These are phyloP conservation scores for Boeremia lycopersici DNA, from an alignment of 2,329 filamentous ascomycete genomes.

Conservation along the genomic window DNA sequence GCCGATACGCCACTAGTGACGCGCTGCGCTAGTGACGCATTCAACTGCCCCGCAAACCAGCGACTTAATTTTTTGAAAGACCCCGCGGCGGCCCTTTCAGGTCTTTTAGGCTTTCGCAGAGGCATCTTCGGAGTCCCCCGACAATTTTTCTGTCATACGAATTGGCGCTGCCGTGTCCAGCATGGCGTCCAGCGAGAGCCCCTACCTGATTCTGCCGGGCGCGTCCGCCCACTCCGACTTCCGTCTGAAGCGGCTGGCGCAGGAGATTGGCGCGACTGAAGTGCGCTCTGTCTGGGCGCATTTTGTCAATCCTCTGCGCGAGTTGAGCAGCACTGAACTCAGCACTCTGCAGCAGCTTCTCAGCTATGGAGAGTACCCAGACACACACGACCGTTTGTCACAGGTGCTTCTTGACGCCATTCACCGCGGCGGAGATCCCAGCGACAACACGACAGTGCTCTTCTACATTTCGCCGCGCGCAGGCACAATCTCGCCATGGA, in stretches of 20 bases:
- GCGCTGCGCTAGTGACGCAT: conserved; percentile 13
- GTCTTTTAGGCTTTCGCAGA: conserved; percentile 23
- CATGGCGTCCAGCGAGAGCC: conserved; percentile 41
- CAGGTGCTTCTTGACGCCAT: conserved; percentile 54
- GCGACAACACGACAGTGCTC: conserved; percentile 59
- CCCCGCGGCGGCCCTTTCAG: conserved; percentile 11
- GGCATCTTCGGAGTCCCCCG: conserved; percentile 23
- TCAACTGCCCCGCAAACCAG: conserved; percentile 9
- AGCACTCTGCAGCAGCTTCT: conserved; percentile 64
- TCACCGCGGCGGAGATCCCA: conserved; percentile 56
- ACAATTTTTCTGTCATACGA: conserved; percentile 17
- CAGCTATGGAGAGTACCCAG: conserved; percentile 63
- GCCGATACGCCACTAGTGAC: conserved; percentile 8
- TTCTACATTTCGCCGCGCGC: conserved; percentile 81
- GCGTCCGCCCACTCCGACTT: conserved; percentile 62
- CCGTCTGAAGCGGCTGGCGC: conserved; percentile 53
- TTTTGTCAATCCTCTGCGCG: conserved; percentile 53
- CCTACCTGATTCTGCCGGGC: conserved; percentile 56
- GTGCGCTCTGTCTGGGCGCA: conserved; percentile 59
- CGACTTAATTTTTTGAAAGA: conserved; percentile 6
- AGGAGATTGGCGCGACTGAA: conserved; percentile 53
- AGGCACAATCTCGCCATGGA: conserved; percentile 90
- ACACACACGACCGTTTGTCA: conserved; percentile 52
- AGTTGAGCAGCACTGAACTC: conserved; percentile 53
- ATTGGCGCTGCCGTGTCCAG: conserved; percentile 19